phyloP scores from a whole-genome alignment of 192 early-diverging fungal species.

The Coemansia sp. region DNA sequence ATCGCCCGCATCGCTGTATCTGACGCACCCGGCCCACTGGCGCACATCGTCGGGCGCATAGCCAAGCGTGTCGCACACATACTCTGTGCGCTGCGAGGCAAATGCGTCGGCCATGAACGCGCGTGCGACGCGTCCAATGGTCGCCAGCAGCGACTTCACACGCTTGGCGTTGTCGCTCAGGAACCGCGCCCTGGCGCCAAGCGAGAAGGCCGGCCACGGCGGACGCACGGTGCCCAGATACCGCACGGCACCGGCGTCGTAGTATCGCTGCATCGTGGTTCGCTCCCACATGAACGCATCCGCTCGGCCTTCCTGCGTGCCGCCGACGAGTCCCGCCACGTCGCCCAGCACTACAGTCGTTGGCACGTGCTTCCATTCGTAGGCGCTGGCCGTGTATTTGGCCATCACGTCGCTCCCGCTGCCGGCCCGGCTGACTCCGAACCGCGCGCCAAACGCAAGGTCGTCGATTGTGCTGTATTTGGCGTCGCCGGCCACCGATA shows the following conservation, averaged over 20 bases:
- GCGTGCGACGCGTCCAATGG: neutral
- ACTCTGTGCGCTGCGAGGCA: conserved; percentile 9
- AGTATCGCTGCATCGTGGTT: conserved; percentile 88
- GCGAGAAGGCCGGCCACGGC: conserved; percentile 88
- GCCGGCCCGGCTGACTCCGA: conserved; percentile 70
- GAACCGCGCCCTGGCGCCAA: conserved; percentile 56
- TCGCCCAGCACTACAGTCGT: conserved; percentile 73
- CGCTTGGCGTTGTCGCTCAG: conserved; percentile 10
- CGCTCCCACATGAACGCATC: conserved; percentile 93
- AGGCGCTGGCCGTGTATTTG: conserved; percentile 62
- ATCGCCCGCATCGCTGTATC: conserved; percentile 15
- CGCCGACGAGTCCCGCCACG: conserved; percentile 68
- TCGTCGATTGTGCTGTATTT: conserved; percentile 43
- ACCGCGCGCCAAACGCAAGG: conserved; percentile 43
- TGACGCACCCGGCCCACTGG: conserved; percentile 40
- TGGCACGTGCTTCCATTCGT: conserved; percentile 59
- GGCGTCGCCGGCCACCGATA: conserved; percentile 61
- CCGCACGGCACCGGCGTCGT: conserved; percentile 66
- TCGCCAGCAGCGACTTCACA: conserved; percentile 7
- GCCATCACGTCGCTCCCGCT: conserved; percentile 82
- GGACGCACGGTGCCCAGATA: conserved; percentile 77
- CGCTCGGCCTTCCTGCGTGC: conserved; percentile 59
- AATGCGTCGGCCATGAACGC: conserved; percentile 22
- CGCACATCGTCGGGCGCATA: conserved; percentile 26
- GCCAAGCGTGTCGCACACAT: conserved; percentile 30